Conservation (phyloP, 345 rosid species). For the Citrus unshiu region DNA sequence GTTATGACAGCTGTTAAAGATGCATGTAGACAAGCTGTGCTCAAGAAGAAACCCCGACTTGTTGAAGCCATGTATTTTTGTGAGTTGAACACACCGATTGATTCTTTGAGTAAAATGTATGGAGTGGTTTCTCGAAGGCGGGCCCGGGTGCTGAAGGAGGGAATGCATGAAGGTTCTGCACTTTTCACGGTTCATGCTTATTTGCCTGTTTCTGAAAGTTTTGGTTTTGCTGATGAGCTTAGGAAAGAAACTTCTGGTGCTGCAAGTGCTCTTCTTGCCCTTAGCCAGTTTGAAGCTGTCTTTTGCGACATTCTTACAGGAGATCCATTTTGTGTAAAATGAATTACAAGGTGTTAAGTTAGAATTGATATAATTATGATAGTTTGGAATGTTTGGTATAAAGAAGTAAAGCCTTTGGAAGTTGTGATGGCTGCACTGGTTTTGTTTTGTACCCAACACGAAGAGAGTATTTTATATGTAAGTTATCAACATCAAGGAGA, state of each 20-base stretch:
- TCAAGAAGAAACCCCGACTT: slow-evolving; percentile 57
- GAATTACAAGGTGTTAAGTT: too few relatives aligned
- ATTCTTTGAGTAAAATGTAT: slow-evolving; percentile 71
- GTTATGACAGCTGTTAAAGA: slow-evolving; percentile 87
- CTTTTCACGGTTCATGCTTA: slow-evolving; percentile 75
- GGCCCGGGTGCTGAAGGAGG: slow-evolving; percentile 81
- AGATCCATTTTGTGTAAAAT: too few relatives aligned
- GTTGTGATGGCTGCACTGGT: too few relatives aligned
- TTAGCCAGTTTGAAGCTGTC: slow-evolving; percentile 41
- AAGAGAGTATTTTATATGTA: too few relatives aligned
- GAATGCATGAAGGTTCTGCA: slow-evolving; percentile 89
- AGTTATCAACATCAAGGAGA: too few relatives aligned
- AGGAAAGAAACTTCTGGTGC: slow-evolving; percentile 85
- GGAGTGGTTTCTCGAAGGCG: slow-evolving; percentile 76
- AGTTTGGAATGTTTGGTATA: too few relatives aligned
- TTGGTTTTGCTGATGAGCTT: slow-evolving; percentile 85
- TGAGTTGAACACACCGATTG: slow-evolving; percentile 74
- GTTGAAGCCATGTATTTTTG: slow-evolving; percentile 96
- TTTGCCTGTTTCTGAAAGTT: slow-evolving; percentile 82
- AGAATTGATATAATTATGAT: too few relatives aligned
- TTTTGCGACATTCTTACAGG: too few relatives aligned
- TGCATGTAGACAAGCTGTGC: slow-evolving; percentile 75
- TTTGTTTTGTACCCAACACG: too few relatives aligned
- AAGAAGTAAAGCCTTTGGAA: too few relatives aligned
- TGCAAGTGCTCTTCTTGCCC: slow-evolving; percentile 79